These are phyloP conservation scores for Pyrenochaeta sp. DNA, from an alignment of 2,329 filamentous ascomycete genomes.

Conservation along the genomic window DNA sequence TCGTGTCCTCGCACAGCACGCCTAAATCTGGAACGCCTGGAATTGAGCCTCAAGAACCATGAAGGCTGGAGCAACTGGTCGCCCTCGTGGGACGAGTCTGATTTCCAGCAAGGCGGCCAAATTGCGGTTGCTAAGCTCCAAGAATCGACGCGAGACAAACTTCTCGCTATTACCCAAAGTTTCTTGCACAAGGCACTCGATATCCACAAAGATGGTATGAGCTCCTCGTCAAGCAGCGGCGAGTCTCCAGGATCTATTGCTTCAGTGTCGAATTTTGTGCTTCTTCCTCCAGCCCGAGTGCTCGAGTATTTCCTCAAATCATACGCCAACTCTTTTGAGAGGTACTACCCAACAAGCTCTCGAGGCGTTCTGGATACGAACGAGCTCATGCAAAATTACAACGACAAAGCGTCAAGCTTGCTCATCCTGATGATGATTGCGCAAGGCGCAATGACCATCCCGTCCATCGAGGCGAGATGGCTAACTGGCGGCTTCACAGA, in stretches of 20 bases:
- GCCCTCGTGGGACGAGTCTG: constrained; percentile 58
- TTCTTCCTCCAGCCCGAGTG: constrained; percentile 70
- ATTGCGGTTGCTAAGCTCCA: constrained; percentile 58
- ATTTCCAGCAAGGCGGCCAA: constrained; percentile 56
- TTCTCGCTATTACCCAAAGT: constrained; percentile 74
- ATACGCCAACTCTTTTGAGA: constrained; percentile 70
- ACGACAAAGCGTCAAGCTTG: constrained; percentile 70
- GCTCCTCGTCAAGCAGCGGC: constrained; percentile 49
- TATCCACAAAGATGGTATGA: constrained; percentile 65
- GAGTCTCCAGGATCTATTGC: constrained; percentile 58
- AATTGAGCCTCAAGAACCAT: constrained; percentile 60
- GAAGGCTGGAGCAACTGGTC: constrained; percentile 61
- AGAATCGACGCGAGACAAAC: constrained; percentile 68
- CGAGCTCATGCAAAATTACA: constrained; percentile 67
- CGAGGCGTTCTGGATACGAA: constrained; percentile 70
- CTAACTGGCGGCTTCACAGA: constrained; percentile 72
- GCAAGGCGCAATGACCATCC: constrained; percentile 71
- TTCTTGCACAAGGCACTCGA: constrained; percentile 75
- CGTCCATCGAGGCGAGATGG: constrained; percentile 69
- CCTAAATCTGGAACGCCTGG: constrained; percentile 60
- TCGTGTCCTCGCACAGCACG: constrained; percentile 60
- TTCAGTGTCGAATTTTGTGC: constrained; percentile 65
- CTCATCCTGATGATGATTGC: constrained; percentile 76
- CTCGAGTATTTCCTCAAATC: constrained; percentile 72
- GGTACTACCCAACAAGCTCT: constrained; percentile 70